These are phyloP conservation scores for Paxillus rubicundulus DNA, from an alignment of 768 basidiomycete genomes.

Conservation along the genomic window DNA sequence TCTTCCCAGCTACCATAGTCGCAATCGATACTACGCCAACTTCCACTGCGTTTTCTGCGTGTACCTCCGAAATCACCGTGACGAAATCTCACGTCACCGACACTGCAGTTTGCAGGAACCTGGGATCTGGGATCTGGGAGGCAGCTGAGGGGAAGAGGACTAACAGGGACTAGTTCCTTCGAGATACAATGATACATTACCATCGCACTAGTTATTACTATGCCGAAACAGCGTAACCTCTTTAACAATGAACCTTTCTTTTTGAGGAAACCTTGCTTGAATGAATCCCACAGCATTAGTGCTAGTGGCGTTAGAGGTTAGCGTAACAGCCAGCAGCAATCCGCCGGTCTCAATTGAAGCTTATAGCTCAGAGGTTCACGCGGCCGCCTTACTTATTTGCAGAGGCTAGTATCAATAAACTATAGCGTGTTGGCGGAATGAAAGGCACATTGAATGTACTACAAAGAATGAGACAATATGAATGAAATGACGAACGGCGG, in stretches of 20 bases:
- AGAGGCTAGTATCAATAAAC: no score
- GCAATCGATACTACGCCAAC: not conserved
- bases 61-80: not conserved
- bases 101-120: not conserved
- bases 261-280: not conserved
- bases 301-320: not conserved
- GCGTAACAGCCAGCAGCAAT: no score
- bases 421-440: no score
- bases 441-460: no score
- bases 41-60: not conserved
- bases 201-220: not conserved
- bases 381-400: no score
- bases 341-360: not conserved
- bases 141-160: not conserved
- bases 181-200: not conserved
- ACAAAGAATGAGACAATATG: no score
- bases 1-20: not conserved
- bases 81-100: not conserved
- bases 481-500: no score
- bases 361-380: not conserved
- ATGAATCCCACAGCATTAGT: not conserved
- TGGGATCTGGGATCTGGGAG: not conserved
- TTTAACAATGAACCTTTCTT: not conserved
- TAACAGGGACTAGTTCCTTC: not conserved
- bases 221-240: not conserved